Evolutionary conservation across 352 stramenopile species (phyloP).

Genomic region (Plasmopara halstedii): DNA sequence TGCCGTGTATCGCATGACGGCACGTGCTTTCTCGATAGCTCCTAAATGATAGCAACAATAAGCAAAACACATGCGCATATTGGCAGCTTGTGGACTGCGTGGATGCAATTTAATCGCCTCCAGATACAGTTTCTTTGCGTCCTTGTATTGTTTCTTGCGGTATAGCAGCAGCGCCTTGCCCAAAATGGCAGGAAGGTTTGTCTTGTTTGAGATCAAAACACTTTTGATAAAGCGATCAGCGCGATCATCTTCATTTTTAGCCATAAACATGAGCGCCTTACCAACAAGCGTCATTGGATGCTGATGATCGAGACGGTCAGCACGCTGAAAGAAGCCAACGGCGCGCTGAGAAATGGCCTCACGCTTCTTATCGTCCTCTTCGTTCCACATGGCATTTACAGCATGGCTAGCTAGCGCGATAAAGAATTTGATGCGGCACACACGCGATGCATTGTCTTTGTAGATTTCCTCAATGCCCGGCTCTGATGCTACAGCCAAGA

Average conservation of each 20-base stretch:
- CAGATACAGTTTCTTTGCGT: conserved; percentile 90
- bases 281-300: conserved; percentile 86
- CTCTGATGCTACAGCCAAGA: conserved; percentile 72
- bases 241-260: conserved; percentile 87
- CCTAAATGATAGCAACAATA: conserved; percentile 95
- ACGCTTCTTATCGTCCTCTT: conserved; percentile 84
- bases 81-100: conserved; percentile 79
- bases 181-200: conserved; percentile 81
- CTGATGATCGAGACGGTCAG: conserved; percentile 85
- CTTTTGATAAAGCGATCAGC: conserved; percentile 89
- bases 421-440: conserved; percentile 87
- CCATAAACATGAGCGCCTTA: conserved; percentile 91
- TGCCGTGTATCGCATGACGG: conserved; percentile 79
- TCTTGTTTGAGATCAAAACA: conserved; percentile 84
- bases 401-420: conserved; percentile 78
- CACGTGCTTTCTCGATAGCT: conserved; percentile 79
- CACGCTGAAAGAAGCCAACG: conserved; percentile 81
- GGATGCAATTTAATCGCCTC: conserved; percentile 93
- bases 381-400: conserved; percentile 85
- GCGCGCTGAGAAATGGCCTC: conserved; percentile 73
- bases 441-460: conserved; percentile 76
- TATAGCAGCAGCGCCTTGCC: conserved; percentile 83
- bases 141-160: conserved; percentile 81
- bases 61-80: conserved; percentile 93
- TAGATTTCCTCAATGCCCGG: conserved; percentile 85